A percentile compares a stretch with the other conserved stretches of the same genome.
Conservation (phyloP, 768 basidiomycete species). For the Daedaleopsis sinensis region DNA sequence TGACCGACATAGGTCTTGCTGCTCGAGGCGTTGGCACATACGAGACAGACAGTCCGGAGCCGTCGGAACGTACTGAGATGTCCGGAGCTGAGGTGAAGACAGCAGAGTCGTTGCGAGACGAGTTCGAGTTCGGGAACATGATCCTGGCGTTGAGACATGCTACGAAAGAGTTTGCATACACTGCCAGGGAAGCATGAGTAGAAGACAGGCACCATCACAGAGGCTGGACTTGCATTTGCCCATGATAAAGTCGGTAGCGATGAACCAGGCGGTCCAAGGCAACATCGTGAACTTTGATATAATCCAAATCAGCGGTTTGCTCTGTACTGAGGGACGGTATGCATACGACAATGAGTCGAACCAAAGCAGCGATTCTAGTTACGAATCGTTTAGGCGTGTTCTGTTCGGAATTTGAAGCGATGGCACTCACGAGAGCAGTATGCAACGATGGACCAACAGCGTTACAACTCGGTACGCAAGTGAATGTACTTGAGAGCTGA, state of each 20-base stretch:
- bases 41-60: slow-evolving; percentile 4
- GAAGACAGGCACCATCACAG: too few species aligned
- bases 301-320: background rate
- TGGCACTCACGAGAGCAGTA: slow-evolving; percentile 10
- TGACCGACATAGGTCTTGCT: slow-evolving; percentile 12
- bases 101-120: slow-evolving; percentile 9
- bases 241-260: slow-evolving; percentile 20
- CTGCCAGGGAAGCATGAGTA: background rate
- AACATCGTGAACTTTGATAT: slow-evolving; percentile 7
- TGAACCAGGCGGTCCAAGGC: slow-evolving; percentile 23
- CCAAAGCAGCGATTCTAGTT: slow-evolving; percentile 9
- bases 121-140: slow-evolving; percentile 6
- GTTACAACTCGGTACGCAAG: slow-evolving; percentile 6
- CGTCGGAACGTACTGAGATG: slow-evolving; percentile 17
- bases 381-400: too few species aligned
- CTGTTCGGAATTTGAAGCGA: too few species aligned
- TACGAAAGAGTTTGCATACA: slow-evolving; percentile 21
- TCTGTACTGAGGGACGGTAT: too few species aligned
- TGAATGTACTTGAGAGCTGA: slow-evolving; percentile 3
- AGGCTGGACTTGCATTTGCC: slow-evolving; percentile 8
- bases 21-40: slow-evolving; percentile 10
- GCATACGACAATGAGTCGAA: slow-evolving; percentile 12
- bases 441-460: slow-evolving; percentile 15
- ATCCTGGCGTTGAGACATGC: slow-evolving; percentile 19
- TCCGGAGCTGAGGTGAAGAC: slow-evolving; percentile 19